These are phyloP conservation scores for Volvox carteri DNA, from an alignment of 163 green algal genomes.

Conservation along the genomic window DNA sequence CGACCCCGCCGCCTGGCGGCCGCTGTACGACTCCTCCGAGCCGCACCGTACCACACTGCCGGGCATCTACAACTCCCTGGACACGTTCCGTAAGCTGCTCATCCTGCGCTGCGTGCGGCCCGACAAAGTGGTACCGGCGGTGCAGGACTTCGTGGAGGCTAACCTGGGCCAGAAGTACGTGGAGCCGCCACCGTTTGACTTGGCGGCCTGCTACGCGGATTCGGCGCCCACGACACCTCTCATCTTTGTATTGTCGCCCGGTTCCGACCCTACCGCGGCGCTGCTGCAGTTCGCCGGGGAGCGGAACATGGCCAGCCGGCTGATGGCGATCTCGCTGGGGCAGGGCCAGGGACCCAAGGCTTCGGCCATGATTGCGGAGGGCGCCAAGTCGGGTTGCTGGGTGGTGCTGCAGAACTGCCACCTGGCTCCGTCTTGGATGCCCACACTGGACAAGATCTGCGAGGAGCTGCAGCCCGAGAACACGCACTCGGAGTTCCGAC, in stretches of 20 bases:
- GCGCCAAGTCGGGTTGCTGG: constrained; percentile 72
- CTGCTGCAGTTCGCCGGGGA: constrained; percentile 79
- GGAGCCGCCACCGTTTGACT: constrained; percentile 84
- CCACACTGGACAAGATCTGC: constrained; percentile 84
- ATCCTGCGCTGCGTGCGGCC: constrained; percentile 83
- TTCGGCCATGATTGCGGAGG: constrained; percentile 84
- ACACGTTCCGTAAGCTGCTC: constrained; percentile 81
- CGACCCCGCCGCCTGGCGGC: constrained; percentile 70
- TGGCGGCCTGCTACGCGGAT: constrained; percentile 84
- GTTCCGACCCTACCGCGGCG: constrained; percentile 85
- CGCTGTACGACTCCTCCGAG: constrained; percentile 77
- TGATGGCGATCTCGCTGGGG: constrained; percentile 81
- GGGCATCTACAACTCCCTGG: constrained; percentile 69
- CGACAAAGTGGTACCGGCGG: constrained; percentile 88
- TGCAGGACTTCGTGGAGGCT: constrained; percentile 70
- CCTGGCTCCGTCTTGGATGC: constrained; percentile 79
- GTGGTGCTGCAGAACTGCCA: constrained; percentile 85
- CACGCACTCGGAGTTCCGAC: constrained; percentile 80
- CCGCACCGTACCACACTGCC: constrained; percentile 76
- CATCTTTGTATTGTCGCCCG: constrained; percentile 87
- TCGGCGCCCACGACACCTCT: constrained; percentile 82
- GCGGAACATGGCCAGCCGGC: constrained; percentile 73
- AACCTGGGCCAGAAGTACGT: constrained; percentile 79
- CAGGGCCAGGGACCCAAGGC: constrained; percentile 87
- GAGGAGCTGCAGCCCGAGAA: constrained; percentile 78